These are phyloP conservation scores for Pulveroboletus sp. DNA, from an alignment of 768 basidiomycete genomes.

Conservation along the genomic window DNA sequence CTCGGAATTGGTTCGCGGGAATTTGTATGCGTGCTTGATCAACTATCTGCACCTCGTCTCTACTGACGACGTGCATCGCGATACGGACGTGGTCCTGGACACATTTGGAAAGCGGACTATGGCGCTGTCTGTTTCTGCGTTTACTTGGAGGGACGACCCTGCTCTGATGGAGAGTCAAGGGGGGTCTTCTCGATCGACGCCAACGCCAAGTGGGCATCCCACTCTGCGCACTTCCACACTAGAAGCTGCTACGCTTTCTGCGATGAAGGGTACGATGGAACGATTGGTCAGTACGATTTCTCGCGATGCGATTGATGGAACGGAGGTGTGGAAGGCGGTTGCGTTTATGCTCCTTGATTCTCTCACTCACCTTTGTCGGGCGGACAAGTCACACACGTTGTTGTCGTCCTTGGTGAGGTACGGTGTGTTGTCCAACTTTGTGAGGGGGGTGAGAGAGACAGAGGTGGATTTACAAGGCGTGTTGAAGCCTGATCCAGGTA, in stretches of 20 bases:
- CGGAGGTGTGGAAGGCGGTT: constrained; percentile 95
- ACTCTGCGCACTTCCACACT: constrained; percentile 35
- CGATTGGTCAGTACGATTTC: constrained; percentile 67
- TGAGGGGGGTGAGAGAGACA: constrained; percentile 77
- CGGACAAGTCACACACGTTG: constrained; percentile 63
- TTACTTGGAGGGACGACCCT: constrained; percentile 38
- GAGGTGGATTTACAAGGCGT: constrained; percentile 71
- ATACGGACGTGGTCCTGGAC: constrained; percentile 14
- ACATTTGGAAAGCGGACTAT: constrained; percentile 24
- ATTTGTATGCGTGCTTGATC: constrained; percentile 87
- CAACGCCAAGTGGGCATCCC: constrained; percentile 11
- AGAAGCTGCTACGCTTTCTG: constrained; percentile 56
- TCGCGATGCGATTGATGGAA: constrained; percentile 91
- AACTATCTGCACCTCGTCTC: constrained; percentile 78
- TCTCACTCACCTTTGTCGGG: constrained; percentile 63
- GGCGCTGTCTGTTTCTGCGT: constrained; percentile 32
- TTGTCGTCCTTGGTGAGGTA: constrained; percentile 57
- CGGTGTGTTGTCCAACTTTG: constrained; percentile 79
- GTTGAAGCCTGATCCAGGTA: constrained; percentile 88
- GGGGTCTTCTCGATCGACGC: constrained; percentile 19
- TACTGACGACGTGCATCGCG: constrained; percentile 13
- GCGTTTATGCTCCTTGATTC: constrained; percentile 89
- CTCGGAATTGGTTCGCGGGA: constrained; percentile 84
- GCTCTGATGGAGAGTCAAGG: constrained; percentile 36
- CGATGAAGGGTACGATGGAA: constrained; percentile 68